Evolutionary conservation across 2,329 filamentous ascomycete species (phyloP).

Genomic region (Fusarium sp.): DNA sequence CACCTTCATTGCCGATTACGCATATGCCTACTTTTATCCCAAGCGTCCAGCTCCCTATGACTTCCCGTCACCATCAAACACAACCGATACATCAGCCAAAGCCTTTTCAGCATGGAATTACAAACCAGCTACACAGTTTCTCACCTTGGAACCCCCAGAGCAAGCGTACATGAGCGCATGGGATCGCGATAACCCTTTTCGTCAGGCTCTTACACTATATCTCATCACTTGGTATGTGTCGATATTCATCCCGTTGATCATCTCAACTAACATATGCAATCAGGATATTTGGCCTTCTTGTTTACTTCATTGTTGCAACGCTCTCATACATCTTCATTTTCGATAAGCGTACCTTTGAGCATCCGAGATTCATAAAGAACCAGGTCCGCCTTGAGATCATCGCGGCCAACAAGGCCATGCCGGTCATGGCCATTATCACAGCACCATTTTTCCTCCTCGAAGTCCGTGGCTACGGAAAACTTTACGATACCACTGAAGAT

Average conservation of each 20-base stretch:
- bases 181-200: slow-evolving; percentile 79
- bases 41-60: slow-evolving; percentile 65
- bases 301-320: slow-evolving; percentile 87
- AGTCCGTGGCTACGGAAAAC: slow-evolving; percentile 84
- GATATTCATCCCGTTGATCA: not conserved
- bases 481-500: slow-evolving; percentile 84
- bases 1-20: slow-evolving; percentile 81
- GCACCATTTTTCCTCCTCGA: slow-evolving; percentile 84
- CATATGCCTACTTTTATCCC: slow-evolving; percentile 80
- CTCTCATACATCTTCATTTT: slow-evolving; percentile 91
- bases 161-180: slow-evolving; percentile 84
- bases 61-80: slow-evolving; percentile 62
- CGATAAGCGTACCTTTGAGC: slow-evolving; percentile 87
- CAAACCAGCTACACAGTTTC: slow-evolving; percentile 76
- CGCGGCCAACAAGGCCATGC: slow-evolving; percentile 81
- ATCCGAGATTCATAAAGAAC: slow-evolving; percentile 95
- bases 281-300: slow-evolving; percentile 85
- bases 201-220: slow-evolving; percentile 81
- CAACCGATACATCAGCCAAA: slow-evolving; percentile 62
- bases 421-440: slow-evolving; percentile 84
- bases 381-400: slow-evolving; percentile 88
- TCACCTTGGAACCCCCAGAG: slow-evolving; percentile 76
- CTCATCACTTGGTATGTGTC: slow-evolving; percentile 82
- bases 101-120: slow-evolving; percentile 74
- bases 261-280: not conserved